Base-by-base conservation (phyloP, 2,329 filamentous ascomycete genomes). In the Cordyceps militaris region DNA sequence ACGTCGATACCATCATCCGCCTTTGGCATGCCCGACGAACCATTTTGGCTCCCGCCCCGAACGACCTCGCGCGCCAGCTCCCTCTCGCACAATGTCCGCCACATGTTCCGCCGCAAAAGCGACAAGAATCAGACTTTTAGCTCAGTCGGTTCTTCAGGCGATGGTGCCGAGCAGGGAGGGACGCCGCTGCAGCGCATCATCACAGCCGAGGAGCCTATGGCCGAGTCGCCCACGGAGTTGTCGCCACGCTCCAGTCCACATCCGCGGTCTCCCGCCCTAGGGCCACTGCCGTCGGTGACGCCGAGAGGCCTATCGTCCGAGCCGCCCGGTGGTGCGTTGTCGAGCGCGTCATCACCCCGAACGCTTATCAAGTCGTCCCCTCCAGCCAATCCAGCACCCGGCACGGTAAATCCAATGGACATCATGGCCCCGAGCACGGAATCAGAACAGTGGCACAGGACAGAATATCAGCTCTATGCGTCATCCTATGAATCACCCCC, bases 381-480 rank as follows among this genome's bases (percentile, higher is more conserved):
- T 46, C 66, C 72, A 13, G 56, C 58, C 4, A 62, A 71, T 49
- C 69, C 76, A 36, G 70, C 73, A 1, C 73, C 74, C 3, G 76
- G 76, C 34, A 81, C 78, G 4, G 77, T 79, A 10, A 81, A 80
- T 42, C 79, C 79, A 0, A 79, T 79, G 74, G 76, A 79, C 50
- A 75, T 81, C 30, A 80, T 80, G 79, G 75, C 73, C 5, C 68
- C 73, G 3, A 70, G 68, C 16, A 73, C 71, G 3, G 66, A 73
- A 59, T 67, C 67, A 8, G 73, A 74, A 59, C 58, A 70, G 28
- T 72, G 69, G 67, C 67, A 74, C 52, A 64, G 67, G 36, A 73
- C 69, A 16, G 72, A 73, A 59, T 69, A 72, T 56, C 66, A 73
- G 57, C 63, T 74, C 38, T 66, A 64, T 42, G 58, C 66, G 26